Evolutionary conservation across 2,329 filamentous ascomycete genomes (phyloP).

Genomic region (Venturiaceae sp.): DNA sequence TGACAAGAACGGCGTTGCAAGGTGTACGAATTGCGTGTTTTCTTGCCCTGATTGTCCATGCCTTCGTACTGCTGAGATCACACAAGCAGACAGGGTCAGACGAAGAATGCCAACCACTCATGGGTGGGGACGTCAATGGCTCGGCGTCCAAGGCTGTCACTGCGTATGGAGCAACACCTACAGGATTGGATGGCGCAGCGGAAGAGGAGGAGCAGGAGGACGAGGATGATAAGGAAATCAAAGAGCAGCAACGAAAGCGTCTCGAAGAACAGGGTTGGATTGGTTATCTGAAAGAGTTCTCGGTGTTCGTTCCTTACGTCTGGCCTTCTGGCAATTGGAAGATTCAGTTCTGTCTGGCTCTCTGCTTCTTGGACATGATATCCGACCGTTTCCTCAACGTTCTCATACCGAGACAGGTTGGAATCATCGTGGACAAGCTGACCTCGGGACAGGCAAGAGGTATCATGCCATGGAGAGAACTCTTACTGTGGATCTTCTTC

Average conservation of each 20-base stretch:
- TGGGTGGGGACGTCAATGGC: neutral
- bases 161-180: conserved; percentile 4
- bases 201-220: conserved; percentile 35
- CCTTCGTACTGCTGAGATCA: neutral
- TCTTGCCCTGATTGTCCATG: neutral
- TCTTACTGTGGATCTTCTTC: conserved; percentile 41
- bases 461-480: conserved; percentile 41
- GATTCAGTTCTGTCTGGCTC: conserved; percentile 57
- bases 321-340: conserved; percentile 60
- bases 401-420: conserved; percentile 71
- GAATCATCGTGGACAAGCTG: conserved; percentile 65
- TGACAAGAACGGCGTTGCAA: neutral
- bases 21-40: conserved; percentile 2
- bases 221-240: conserved; percentile 46
- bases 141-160: neutral
- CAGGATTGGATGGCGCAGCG: neutral
- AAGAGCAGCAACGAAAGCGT: conserved; percentile 44
- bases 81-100: neutral
- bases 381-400: conserved; percentile 64
- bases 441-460: conserved; percentile 36
- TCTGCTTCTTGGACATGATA: conserved; percentile 61
- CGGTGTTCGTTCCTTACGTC: conserved; percentile 65
- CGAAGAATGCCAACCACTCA: conserved; percentile 4
- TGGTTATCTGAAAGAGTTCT: conserved; percentile 65
- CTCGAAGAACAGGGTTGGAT: conserved; percentile 70